Percentiles rank a stretch among this genome's conserved stretches.
phyloP scores from a whole-genome alignment of 495 filamentous ascomycete species.

The Xylaria flabelliformis region DNA sequence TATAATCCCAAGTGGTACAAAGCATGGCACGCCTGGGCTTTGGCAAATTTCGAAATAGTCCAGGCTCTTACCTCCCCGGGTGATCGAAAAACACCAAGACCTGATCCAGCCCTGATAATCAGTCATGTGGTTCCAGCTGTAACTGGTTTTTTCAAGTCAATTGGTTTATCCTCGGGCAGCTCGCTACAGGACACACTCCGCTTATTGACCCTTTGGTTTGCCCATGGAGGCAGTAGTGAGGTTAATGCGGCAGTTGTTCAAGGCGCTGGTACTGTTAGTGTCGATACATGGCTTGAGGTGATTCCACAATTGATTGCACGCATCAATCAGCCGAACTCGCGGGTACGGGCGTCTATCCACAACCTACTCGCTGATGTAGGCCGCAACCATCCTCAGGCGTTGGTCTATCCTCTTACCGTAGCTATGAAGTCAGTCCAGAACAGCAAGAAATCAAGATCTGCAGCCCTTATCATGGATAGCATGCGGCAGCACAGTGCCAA shows the following conservation, averaged over 20 bases:
- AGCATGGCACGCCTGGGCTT: constrained; percentile 98
- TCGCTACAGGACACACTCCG: constrained; percentile 94
- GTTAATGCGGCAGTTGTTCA: constrained; percentile 87
- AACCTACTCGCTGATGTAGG: constrained; percentile 90
- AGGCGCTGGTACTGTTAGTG: constrained; percentile 86
- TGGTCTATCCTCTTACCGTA: constrained; percentile 99
- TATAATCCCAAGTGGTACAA: constrained; percentile 97
- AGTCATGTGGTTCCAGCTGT: constrained; percentile 95
- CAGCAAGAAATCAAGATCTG: constrained; percentile 80
- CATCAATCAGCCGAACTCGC: constrained; percentile 90
- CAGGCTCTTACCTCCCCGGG: constrained; percentile 71
- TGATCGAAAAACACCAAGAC: constrained; percentile 61
- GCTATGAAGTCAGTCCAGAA: constrained; percentile 89
- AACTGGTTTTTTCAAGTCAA: constrained; percentile 93
- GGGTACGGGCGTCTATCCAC: constrained; percentile 88
- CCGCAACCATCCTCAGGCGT: constrained; percentile 90
- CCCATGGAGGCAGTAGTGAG: constrained; percentile 84
- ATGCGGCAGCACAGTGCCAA: constrained; percentile 95
- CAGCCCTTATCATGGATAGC: constrained; percentile 92
- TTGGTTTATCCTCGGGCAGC: constrained; percentile 86
- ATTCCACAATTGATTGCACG: constrained; percentile 96
- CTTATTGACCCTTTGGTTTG: constrained; percentile 94
- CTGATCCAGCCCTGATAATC: constrained; percentile 69
- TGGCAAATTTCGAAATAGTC: constrained; percentile 98
- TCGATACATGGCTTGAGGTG: constrained; percentile 98